These are phyloP conservation scores for Candida rishiriensis DNA, from an alignment of 805 yeast species.

Conservation along the genomic window DNA sequence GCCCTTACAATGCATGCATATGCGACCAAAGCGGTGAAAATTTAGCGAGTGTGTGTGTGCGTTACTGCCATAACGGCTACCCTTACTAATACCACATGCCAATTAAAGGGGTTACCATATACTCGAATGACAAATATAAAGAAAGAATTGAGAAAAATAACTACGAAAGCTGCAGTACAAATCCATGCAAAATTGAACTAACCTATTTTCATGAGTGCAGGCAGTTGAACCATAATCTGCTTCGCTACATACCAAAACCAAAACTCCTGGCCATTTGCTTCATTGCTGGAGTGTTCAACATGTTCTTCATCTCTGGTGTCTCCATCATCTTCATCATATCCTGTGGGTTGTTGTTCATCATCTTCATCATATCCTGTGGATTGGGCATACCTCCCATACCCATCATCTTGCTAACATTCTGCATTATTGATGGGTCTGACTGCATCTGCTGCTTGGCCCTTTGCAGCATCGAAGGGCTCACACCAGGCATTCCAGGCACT, in stretches of 20 bases:
- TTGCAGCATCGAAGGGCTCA: constrained; percentile 31
- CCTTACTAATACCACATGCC: too few relatives aligned
- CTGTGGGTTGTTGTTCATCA: constrained; percentile 35
- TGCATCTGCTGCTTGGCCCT: constrained; percentile 57
- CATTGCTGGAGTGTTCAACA: constrained; percentile 73
- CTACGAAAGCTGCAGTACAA: too few relatives aligned
- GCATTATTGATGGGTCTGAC: constrained; percentile 74
- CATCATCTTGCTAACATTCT: constrained; percentile 65
- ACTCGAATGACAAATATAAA: too few relatives aligned
- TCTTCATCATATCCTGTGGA: constrained; percentile 41
- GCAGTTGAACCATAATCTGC: too few relatives aligned
- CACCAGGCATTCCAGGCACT: constrained; percentile 32
- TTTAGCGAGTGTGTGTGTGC: too few relatives aligned
- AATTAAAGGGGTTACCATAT: too few relatives aligned
- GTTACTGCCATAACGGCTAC: too few relatives aligned
- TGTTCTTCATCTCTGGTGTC: constrained; percentile 39
- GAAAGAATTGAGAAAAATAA: too few relatives aligned
- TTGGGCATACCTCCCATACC: constrained; percentile 55
- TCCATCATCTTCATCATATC: constrained; percentile 41
- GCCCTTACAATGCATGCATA: too few relatives aligned
- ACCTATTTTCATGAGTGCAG: too few relatives aligned
- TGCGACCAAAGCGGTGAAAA: too few relatives aligned
- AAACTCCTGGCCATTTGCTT: constrained; percentile 53
- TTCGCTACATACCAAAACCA: constrained; percentile 15
- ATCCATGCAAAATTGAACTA: too few relatives aligned